Base-by-base conservation (phyloP, 2,329 filamentous ascomycete species). In the Didymella glomerata region DNA sequence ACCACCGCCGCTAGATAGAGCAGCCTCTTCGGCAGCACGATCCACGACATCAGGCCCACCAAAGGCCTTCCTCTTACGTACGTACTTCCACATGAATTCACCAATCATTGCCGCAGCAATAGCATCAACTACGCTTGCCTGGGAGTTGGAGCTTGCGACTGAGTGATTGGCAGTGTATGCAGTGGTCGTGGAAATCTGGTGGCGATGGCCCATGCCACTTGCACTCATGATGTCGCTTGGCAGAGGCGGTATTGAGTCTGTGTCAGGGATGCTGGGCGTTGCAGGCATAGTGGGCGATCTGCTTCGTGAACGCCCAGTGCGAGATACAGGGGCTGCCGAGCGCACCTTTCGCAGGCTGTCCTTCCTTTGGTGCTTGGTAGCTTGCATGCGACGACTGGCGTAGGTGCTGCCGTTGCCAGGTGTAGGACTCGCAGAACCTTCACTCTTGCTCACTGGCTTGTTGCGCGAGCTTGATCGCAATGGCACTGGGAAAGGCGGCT, bases 61-160 rank as follows among this genome's bases (percentile, higher is more conserved):
- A 74, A 99, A 98, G 0, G 94, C 96, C 79, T 93, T 97, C 65
- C 94, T 87, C 75, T 91, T 86, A 50, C 91, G 86, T 32, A 94
- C 90, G 71, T 96, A 95, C 77, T 96, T 96, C 82, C 89, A 93
- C 91, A 96, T 94, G 90, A 92, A 95, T 72, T 98, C 95, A 36
- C 95, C 95, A 28, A 99, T 92, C 95, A 99, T 99, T 0, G 94
- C 96, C 73, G 96, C 93, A 1, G 95, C 93, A 76, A 99, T 98
- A 3, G 95, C 93, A 79, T 98, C 95, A 6, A 99, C 94, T 14
- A 98, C 92, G 44, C 88, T 90, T 0, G 90, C 90, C 42, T 89
- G 86, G 66, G 92, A 89, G 28, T 86, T 84, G 11, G 82, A 80
- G 66, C 84, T 88, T 41, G 81, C 83, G 54, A 84, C 81, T 4